Percentiles rank a stretch among this genome's conserved stretches.
phyloP scores from a whole-genome alignment of 2,329 filamentous ascomycete species.

The Coniella vitis region DNA sequence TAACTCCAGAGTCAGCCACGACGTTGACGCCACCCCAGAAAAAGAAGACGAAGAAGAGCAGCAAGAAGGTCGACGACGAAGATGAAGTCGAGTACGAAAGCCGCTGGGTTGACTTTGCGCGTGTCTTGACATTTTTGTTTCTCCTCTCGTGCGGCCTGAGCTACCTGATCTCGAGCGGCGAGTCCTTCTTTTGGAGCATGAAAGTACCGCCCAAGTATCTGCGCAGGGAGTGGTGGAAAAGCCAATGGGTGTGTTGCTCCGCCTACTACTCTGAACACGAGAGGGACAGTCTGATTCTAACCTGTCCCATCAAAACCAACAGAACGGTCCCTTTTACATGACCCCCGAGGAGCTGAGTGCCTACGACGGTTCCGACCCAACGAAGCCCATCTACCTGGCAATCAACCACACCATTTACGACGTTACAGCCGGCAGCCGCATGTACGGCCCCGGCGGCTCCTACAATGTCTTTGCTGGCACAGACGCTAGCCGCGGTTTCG shows the following conservation, averaged over 20 bases:
- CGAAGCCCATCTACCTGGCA: slow-evolving; percentile 79
- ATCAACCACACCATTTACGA: slow-evolving; percentile 86
- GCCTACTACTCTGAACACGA: not conserved
- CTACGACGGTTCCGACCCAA: slow-evolving; percentile 71
- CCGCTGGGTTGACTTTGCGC: slow-evolving; percentile 58
- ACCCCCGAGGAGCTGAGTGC: slow-evolving; percentile 66
- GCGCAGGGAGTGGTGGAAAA: slow-evolving; percentile 49
- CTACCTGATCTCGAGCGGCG: slow-evolving; percentile 67
- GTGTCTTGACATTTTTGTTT: slow-evolving; percentile 60
- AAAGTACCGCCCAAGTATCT: slow-evolving; percentile 57
- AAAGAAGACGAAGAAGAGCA: slow-evolving; percentile 20
- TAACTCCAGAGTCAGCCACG: not conserved
- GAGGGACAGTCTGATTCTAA: not conserved
- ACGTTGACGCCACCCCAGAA: not conserved
- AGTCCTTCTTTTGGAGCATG: slow-evolving; percentile 62
- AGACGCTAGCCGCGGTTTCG: slow-evolving; percentile 81
- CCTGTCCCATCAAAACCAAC: slow-evolving; percentile 18
- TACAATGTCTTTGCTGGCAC: slow-evolving; percentile 83
- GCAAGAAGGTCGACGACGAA: slow-evolving; percentile 53
- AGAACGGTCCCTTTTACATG: slow-evolving; percentile 58
- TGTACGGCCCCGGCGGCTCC: slow-evolving; percentile 77
- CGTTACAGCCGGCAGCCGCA: slow-evolving; percentile 58
- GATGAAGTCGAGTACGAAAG: slow-evolving; percentile 53
- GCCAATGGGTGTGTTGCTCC: slow-evolving; percentile 48
- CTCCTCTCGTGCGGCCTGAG: slow-evolving; percentile 63